Evolutionary conservation across 2,329 filamentous ascomycete genomes (phyloP).

Genomic region (Knufia fluminis): DNA sequence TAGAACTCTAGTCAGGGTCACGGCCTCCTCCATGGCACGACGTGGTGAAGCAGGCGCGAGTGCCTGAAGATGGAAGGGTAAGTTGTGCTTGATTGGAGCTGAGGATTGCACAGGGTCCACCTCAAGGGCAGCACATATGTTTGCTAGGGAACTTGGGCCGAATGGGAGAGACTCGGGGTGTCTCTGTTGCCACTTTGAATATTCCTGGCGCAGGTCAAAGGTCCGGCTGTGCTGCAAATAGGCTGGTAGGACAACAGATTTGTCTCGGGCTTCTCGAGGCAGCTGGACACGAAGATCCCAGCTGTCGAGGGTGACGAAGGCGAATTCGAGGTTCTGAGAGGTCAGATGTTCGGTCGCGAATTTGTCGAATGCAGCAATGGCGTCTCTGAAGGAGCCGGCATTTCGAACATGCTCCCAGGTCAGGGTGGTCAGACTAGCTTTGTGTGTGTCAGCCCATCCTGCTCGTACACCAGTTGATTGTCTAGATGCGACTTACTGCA

Average conservation of each 20-base stretch:
- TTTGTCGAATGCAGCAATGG: slow-evolving; percentile 85
- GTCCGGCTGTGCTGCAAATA: slow-evolving; percentile 97
- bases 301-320: slow-evolving; percentile 94
- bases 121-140: slow-evolving; percentile 96
- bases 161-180: slow-evolving; percentile 96
- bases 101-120: slow-evolving; percentile 96
- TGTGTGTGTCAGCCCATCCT: slow-evolving; percentile 16
- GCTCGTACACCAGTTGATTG: slow-evolving; percentile 15
- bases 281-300: slow-evolving; percentile 98
- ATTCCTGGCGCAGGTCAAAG: slow-evolving; percentile 93
- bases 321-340: slow-evolving; percentile 87
- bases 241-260: slow-evolving; percentile 88
- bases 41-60: slow-evolving; percentile 90
- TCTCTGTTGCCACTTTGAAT: slow-evolving; percentile 96
- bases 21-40: slow-evolving; percentile 93
- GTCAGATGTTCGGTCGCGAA: slow-evolving; percentile 89
- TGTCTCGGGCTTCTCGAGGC: slow-evolving; percentile 93
- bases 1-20: slow-evolving; percentile 86
- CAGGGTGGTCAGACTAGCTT: slow-evolving; percentile 91
- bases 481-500: slow-evolving; percentile 68
- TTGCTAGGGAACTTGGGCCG: slow-evolving; percentile 86
- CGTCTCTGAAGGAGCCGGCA: slow-evolving; percentile 93
- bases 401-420: slow-evolving; percentile 99
- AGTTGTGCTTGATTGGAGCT: slow-evolving; percentile 95
- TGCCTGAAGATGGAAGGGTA: slow-evolving; percentile 95